Conservation (phyloP, 2,329 filamentous ascomycete genomes). For the Ophiobolus disseminans region DNA sequence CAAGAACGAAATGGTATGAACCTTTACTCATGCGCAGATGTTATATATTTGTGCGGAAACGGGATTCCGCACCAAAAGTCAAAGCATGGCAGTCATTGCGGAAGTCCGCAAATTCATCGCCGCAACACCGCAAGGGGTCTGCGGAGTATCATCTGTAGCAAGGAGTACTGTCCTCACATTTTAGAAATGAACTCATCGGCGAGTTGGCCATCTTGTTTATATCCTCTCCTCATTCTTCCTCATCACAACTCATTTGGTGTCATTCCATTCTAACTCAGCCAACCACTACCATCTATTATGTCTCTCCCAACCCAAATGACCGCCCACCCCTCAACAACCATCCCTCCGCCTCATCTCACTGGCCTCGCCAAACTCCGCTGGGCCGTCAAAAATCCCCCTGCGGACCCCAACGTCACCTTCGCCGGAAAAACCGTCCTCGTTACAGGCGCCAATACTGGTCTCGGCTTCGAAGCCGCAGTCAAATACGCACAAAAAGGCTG, state of each 20-base stretch:
- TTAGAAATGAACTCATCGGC: background rate
- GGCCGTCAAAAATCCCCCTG: constrained; percentile 18
- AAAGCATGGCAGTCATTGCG: too few relatives aligned
- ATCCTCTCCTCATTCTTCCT: background rate
- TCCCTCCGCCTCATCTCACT: background rate
- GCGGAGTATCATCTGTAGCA: too few relatives aligned
- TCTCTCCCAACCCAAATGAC: background rate
- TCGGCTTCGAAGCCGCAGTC: constrained; percentile 30
- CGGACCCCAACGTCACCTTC: constrained; percentile 26
- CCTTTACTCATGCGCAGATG: background rate
- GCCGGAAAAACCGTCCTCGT: constrained; percentile 50
- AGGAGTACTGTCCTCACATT: background rate
- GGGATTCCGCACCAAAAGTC: background rate
- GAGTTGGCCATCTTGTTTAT: background rate
- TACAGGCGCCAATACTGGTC: constrained; percentile 55
- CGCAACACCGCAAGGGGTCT: background rate
- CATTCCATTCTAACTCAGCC: background rate
- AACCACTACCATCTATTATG: background rate
- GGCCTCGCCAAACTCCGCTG: background rate
- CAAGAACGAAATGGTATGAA: too few relatives aligned
- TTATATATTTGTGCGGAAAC: background rate
- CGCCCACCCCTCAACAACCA: background rate
- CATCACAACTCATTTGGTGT: too few relatives aligned
- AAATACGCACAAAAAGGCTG: constrained; percentile 49
- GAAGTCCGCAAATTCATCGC: background rate